Base-by-base conservation (phyloP, 2,329 filamentous ascomycete species). In the Aspergillus clavatus region DNA sequence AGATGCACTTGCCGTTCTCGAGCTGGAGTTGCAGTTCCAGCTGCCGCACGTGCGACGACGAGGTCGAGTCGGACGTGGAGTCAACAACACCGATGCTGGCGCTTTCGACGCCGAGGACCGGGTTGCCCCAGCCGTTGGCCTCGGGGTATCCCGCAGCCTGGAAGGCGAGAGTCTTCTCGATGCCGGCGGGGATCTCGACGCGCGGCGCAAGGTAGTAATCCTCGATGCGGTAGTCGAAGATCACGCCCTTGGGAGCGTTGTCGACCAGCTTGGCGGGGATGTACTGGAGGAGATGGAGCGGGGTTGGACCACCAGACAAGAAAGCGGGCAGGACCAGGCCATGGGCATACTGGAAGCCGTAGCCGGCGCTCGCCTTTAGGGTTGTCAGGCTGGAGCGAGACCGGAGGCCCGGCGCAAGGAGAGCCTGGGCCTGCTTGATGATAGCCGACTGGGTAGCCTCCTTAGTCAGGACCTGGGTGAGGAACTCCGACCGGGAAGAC, bases 271-370 rank as follows among this genome's bases (percentile, higher is more conserved):
- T 46, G 3, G 51, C 45, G 0, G 56, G 55, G 1, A 58, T n/a
- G 35, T 57, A 60, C 27, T 52, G 48, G 1, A 60, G 29, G 10
- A 60, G 42, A 41, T 57, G 55, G 3, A 54, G 42, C 14, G 51
- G 46, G 4, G 45, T 46, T 1, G 23, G 14, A 2, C 50, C 53
- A 2, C 49, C 51, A 2, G 39, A 19, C 1, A 58, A 42, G 3
- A 60, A 38, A 7, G 56, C 51, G 1, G 57, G 56, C 4, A 60
- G 41, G n/a, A 60, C 31, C 7, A 52, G 24, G 0, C 57, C 57
- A 22, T 54, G 42, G 5, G 19, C 41, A 33, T 58, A 60, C 45
- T 60, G 56, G 31, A 59, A 60, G 1, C 55, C 56, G 46, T 60
- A 60, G 2, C 55, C 55, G 1, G n/a, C 28, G 6, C 12, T 28